Percentiles rank a stretch among this genome's conserved stretches.
Evolutionary conservation across 805 yeast genomes (phyloP).

Genomic region (Wickerhamiella bombiphila): DNA sequence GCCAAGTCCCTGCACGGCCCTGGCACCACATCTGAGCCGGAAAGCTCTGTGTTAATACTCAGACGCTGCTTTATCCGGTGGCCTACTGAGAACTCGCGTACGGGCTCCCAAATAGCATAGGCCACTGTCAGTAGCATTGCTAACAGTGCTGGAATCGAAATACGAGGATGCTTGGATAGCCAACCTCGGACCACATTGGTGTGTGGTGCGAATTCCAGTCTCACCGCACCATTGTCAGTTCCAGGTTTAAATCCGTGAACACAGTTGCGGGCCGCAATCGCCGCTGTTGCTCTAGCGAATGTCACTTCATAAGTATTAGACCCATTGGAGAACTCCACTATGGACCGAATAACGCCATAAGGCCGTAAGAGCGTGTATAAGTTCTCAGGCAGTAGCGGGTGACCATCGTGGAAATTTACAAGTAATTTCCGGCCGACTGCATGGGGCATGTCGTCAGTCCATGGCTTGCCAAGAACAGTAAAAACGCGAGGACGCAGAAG

Average conservation of each 20-base stretch:
- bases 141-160: conserved; percentile 63
- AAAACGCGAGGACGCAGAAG: conserved; percentile 26
- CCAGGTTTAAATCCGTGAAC: conserved; percentile 36
- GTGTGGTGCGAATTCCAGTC: conserved; percentile 56
- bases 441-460: conserved; percentile 87
- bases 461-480: conserved; percentile 83
- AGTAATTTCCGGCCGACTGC: conserved; percentile 50
- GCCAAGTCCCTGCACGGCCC: conserved; percentile 33
- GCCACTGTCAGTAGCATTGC: conserved; percentile 73
- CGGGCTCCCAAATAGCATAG: conserved; percentile 82
- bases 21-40: conserved; percentile 32
- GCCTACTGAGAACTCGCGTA: conserved; percentile 64
- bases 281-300: conserved; percentile 46
- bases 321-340: conserved; percentile 27
- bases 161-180: conserved; percentile 61
- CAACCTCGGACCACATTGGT: conserved; percentile 38
- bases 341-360: conserved; percentile 73
- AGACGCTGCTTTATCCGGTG: conserved; percentile 36
- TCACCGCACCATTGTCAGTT: conserved; percentile 41
- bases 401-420: conserved; percentile 61
- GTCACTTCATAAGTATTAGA: conserved; percentile 25
- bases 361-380: conserved; percentile 69
- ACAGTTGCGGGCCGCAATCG: conserved; percentile 82
- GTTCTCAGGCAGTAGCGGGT: conserved; percentile 47
- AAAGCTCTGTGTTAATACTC: neutral